Evolutionary conservation across 2,329 filamentous ascomycete species (phyloP).

Genomic region (Aspergillus unguis): DNA sequence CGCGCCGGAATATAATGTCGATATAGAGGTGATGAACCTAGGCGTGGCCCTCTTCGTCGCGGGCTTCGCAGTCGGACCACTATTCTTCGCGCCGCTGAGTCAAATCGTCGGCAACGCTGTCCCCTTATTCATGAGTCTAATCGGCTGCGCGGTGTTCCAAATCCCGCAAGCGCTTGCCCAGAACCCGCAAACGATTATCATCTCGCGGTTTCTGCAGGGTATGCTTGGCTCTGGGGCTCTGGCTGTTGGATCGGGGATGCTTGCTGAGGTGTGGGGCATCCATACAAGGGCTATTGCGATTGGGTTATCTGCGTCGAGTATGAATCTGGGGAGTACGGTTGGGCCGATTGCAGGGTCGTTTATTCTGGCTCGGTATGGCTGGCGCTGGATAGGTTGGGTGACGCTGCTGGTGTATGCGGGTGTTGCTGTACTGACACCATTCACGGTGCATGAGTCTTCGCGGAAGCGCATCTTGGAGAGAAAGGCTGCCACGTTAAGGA

Average conservation of each 20-base stretch:
- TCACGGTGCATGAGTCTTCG: too few relatives aligned
- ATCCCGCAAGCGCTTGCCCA: conserved; percentile 41
- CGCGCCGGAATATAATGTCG: too few relatives aligned
- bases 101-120: conserved; percentile 57
- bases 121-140: conserved; percentile 44
- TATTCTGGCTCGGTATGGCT: too few relatives aligned
- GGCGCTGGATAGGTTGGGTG: too few relatives aligned
- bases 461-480: too few relatives aligned
- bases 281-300: too few relatives aligned
- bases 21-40: conserved; percentile 37
- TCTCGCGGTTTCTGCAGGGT: conserved; percentile 44
- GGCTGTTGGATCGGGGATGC: conserved; percentile 38
- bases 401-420: too few relatives aligned
- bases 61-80: conserved; percentile 53
- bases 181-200: conserved; percentile 36
- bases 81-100: conserved; percentile 48
- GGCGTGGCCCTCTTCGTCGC: conserved; percentile 47
- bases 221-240: conserved; percentile 43
- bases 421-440: too few relatives aligned
- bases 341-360: too few relatives aligned
- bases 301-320: too few relatives aligned
- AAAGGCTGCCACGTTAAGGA: too few relatives aligned
- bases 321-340: too few relatives aligned
- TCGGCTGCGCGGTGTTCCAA: conserved; percentile 42
- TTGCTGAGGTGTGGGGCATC: conserved; percentile 32